Conservation (phyloP, 495 filamentous ascomycete species). For the Tricharina praecox region DNA sequence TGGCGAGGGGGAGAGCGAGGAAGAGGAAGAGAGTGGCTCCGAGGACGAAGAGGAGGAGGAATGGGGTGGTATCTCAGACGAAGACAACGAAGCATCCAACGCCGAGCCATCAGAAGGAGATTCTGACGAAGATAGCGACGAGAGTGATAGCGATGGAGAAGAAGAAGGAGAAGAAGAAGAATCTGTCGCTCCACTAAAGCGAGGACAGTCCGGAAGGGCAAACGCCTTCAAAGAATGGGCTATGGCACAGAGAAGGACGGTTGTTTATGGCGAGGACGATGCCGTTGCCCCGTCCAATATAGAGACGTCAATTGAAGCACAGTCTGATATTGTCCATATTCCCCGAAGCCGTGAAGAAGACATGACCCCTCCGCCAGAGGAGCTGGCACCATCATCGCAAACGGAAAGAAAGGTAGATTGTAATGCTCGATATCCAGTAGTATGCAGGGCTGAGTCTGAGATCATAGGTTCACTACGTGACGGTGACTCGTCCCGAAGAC, state of each 20-base stretch:
- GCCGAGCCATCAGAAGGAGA: slow-evolving; percentile 13
- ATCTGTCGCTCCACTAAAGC: slow-evolving; percentile 28
- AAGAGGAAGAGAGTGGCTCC: slow-evolving; percentile 1
- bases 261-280: slow-evolving; percentile 30
- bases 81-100: neutral
- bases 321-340: slow-evolving; percentile 5
- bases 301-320: slow-evolving; percentile 14
- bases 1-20: slow-evolving; percentile 8
- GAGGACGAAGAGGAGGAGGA: slow-evolving; percentile 7
- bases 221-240: slow-evolving; percentile 94
- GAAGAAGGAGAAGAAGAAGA: slow-evolving; percentile 30
- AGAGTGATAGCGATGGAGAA: slow-evolving; percentile 21
- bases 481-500: slow-evolving; percentile 49
- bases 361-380: slow-evolving; percentile 21
- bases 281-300: slow-evolving; percentile 10
- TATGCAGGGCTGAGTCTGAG: neutral
- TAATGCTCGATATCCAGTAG: neutral
- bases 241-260: slow-evolving; percentile 63
- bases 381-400: slow-evolving; percentile 8
- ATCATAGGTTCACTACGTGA: slow-evolving; percentile 49
- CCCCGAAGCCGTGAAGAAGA: slow-evolving; percentile 13
- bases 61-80: slow-evolving; percentile 12
- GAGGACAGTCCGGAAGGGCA: slow-evolving; percentile 20
- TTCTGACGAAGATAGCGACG: slow-evolving; percentile 18
- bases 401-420: slow-evolving; percentile 39